These are phyloP conservation scores for Lenzites betulinus DNA, from an alignment of 768 basidiomycete genomes.

Conservation along the genomic window DNA sequence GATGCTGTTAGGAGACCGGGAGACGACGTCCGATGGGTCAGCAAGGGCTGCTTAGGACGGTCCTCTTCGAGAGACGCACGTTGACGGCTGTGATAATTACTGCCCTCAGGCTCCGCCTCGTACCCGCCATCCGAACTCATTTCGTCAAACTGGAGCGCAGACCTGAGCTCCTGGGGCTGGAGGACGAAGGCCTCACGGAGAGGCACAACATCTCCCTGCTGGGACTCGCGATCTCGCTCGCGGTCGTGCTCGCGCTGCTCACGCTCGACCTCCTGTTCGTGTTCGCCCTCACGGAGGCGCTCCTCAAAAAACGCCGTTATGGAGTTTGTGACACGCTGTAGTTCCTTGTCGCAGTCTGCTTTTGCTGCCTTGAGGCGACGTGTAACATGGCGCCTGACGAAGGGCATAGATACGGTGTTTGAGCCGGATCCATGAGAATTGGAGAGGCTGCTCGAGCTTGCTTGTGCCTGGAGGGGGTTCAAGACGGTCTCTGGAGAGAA, in stretches of 20 bases:
- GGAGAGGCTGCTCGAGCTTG: slow-evolving; percentile 34
- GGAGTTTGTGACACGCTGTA: slow-evolving; percentile 89
- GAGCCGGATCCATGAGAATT: slow-evolving; percentile 50
- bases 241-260: slow-evolving; percentile 51
- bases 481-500: slow-evolving; percentile 69
- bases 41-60: slow-evolving; percentile 38
- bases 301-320: slow-evolving; percentile 96
- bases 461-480: slow-evolving; percentile 47
- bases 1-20: slow-evolving; percentile 65
- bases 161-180: slow-evolving; percentile 57
- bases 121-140: slow-evolving; percentile 82
- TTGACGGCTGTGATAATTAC: slow-evolving; percentile 58
- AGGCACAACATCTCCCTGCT: slow-evolving; percentile 34
- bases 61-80: slow-evolving; percentile 65
- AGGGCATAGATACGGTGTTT: slow-evolving; percentile 88
- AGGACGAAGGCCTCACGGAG: slow-evolving; percentile 64
- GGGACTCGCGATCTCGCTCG: slow-evolving; percentile 61
- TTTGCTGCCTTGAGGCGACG: slow-evolving; percentile 93
- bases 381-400: slow-evolving; percentile 90
- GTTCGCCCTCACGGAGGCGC: slow-evolving; percentile 75
- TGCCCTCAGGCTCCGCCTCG: slow-evolving; percentile 71
- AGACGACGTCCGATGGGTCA: slow-evolving; percentile 57
- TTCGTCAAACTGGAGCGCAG: slow-evolving; percentile 64
- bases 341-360: slow-evolving; percentile 94
- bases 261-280: slow-evolving; percentile 62